phyloP scores from a whole-genome alignment of 2,329 filamentous ascomycete genomes.

The Penicillium sp. region DNA sequence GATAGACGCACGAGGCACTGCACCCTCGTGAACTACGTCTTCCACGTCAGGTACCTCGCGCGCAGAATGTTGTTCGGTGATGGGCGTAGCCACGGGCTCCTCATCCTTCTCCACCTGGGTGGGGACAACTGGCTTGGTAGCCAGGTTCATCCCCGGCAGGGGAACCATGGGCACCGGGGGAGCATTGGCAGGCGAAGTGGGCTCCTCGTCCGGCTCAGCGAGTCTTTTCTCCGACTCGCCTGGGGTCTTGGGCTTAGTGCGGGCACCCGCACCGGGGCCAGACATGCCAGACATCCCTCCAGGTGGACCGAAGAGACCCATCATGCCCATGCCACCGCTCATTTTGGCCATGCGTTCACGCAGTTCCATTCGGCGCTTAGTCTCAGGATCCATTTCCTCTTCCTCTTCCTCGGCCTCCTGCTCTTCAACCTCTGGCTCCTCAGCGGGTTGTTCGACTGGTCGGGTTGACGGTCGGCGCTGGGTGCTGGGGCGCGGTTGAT shows the following conservation, averaged over 20 bases:
- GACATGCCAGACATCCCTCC: slow-evolving; percentile 62
- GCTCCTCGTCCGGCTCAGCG: slow-evolving; percentile 37
- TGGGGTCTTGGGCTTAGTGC: slow-evolving; percentile 51
- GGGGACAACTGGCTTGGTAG: slow-evolving; percentile 49
- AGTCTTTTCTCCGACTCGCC: slow-evolving; percentile 36
- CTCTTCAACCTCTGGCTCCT: slow-evolving; percentile 52
- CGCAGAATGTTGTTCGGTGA: slow-evolving; percentile 45
- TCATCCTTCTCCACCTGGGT: slow-evolving; percentile 55
- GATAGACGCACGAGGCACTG: slow-evolving; percentile 36
- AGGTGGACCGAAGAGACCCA: slow-evolving; percentile 82
- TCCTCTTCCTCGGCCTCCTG: slow-evolving; percentile 68
- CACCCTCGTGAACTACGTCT: slow-evolving; percentile 44
- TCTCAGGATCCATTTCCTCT: slow-evolving; percentile 84
- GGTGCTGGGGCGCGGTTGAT: slow-evolving; percentile 38
- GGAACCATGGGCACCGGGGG: slow-evolving; percentile 58
- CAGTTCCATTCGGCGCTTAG: slow-evolving; percentile 80
- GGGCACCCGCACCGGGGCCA: slow-evolving; percentile 37
- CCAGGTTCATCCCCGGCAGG: slow-evolving; percentile 68
- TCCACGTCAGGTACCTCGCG: slow-evolving; percentile 58
- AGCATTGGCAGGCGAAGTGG: slow-evolving; percentile 33
- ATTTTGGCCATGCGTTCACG: slow-evolving; percentile 97
- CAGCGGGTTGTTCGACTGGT: slow-evolving; percentile 41
- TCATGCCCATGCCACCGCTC: slow-evolving; percentile 96
- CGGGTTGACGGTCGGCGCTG: slow-evolving; percentile 20
- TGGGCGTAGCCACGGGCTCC: slow-evolving; percentile 43